phyloP scores from a whole-genome alignment of 768 basidiomycete genomes.

The Mycena indigotica region DNA sequence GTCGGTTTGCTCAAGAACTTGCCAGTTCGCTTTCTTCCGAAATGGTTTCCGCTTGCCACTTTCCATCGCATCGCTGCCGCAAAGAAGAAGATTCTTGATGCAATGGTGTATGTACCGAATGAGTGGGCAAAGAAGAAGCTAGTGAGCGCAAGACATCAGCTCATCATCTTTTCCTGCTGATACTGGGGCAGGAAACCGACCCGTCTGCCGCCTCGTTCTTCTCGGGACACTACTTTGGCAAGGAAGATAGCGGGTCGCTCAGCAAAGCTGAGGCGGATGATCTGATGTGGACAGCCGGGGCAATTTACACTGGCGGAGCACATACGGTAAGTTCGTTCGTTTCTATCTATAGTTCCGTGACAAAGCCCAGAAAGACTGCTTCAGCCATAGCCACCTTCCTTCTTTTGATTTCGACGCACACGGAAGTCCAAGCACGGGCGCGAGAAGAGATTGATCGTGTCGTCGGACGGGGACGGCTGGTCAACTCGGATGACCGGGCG shows the following conservation, averaged over 20 bases:
- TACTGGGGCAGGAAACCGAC: constrained; percentile 27
- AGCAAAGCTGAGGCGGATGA: neutral
- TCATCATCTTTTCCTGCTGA: too few species aligned
- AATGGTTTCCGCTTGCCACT: constrained; percentile 37
- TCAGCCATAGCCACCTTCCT: constrained; percentile 27
- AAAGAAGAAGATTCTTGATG: constrained; percentile 21
- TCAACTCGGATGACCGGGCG: constrained; percentile 30
- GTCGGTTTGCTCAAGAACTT: neutral
- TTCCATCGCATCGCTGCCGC: constrained; percentile 38
- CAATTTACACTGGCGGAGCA: constrained; percentile 16
- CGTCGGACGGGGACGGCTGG: constrained; percentile 32
- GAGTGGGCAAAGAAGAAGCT: constrained; percentile 36
- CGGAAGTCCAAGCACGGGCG: constrained; percentile 29
- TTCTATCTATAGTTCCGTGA: neutral
- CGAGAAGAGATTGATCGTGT: constrained; percentile 38
- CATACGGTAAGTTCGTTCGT: constrained; percentile 18
- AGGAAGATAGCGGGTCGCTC: constrained; percentile 13
- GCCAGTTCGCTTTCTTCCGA: constrained; percentile 41
- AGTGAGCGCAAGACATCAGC: too few species aligned
- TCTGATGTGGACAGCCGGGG: constrained; percentile 17
- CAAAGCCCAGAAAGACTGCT: constrained; percentile 24
- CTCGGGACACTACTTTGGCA: constrained; percentile 32
- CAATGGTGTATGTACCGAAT: constrained; percentile 30
- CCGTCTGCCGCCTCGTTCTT: constrained; percentile 34
- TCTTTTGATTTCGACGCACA: constrained; percentile 28